phyloP scores from a whole-genome alignment of 179 eudicot species.

The Gypsophila paniculata region DNA sequence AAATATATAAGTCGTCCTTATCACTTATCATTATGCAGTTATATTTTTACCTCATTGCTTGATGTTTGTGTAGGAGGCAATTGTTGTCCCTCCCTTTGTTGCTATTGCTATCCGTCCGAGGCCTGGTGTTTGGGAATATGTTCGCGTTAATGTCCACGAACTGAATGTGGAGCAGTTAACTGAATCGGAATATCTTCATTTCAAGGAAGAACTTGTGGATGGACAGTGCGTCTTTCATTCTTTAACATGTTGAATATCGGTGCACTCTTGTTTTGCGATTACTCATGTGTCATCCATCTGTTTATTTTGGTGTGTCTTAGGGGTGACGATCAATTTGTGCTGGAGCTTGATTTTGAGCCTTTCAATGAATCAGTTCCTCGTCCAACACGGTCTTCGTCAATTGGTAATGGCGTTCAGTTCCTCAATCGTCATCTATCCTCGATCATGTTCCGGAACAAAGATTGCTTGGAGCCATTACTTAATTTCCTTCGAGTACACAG shows the following conservation, averaged over 20 bases:
- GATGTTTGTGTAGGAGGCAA: constrained; percentile 53
- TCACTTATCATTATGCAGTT: too few species aligned
- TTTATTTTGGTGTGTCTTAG: constrained; percentile 12
- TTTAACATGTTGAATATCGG: background rate
- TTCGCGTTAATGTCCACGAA: constrained; percentile 40
- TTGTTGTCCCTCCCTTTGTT: constrained; percentile 55
- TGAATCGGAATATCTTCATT: constrained; percentile 48
- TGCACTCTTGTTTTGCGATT: too few species aligned
- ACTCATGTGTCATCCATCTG: background rate
- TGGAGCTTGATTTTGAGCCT: constrained; percentile 76
- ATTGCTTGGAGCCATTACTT: constrained; percentile 59
- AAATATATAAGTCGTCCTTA: too few species aligned
- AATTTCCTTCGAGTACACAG: constrained; percentile 59
- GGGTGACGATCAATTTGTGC: constrained; percentile 52
- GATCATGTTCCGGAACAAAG: constrained; percentile 73
- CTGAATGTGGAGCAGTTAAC: constrained; percentile 40
- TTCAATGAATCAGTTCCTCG: constrained; percentile 54
- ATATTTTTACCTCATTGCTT: background rate
- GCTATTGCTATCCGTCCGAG: constrained; percentile 56
- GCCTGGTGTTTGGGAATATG: constrained; percentile 74
- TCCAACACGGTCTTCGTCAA: constrained; percentile 72
- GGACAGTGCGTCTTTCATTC: constrained; percentile 30
- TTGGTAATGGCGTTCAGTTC: constrained; percentile 80
- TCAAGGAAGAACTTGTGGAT: constrained; percentile 57
- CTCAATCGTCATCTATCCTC: constrained; percentile 76